Base-by-base conservation (phyloP, 2,329 filamentous ascomycete genomes). In the Samsoniella hepiali region DNA sequence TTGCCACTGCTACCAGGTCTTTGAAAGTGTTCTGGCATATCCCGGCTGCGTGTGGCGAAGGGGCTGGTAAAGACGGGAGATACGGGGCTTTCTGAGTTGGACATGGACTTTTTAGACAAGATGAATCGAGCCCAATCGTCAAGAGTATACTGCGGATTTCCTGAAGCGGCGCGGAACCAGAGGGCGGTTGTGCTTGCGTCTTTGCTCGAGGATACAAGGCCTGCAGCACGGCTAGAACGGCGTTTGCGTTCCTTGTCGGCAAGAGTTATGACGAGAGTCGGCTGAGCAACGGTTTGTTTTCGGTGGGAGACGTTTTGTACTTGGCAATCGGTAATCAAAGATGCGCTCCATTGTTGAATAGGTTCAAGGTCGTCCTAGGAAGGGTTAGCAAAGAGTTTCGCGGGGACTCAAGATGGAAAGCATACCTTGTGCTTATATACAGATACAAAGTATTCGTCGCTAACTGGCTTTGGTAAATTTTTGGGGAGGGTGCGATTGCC, bases 221-320 rank as follows among this genome's bases (percentile, higher is more conserved):
- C 84, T 4, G 83, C 81, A 3, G 87, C 84, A 65, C 86, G 81
- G 67, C 86, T 89, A 54, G 87, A 89, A 65, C 87, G 81, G 57
- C 87, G 82, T 69, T 88, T 89, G 62, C 84, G 82, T 66, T 86
- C 77, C 71, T 85, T 88, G 67, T 88, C 85, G 44, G 81, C 78
- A 55, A 89, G 75, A 66, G 78, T 83, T 44, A 89, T 71, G 53
- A 87, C 77, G 13, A 89, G 78, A 6, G 87, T 89, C 1, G 85
- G 85, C 8, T 86, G 73, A 5, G 82, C 77, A 11, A 84, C 81
- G 0, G 82, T 83, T 69, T 88, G 84, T 69, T 89, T 89, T 58
- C 85, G 83, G 68, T 88, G 83, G 49, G 84, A 78, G 17, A 88
- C 67, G 71, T 81, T 80, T 70, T 87, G 84, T 38, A 88, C 79